Evolutionary conservation across 2,329 filamentous ascomycete species (phyloP).

Genomic region (Dactylellina parvicollis): DNA sequence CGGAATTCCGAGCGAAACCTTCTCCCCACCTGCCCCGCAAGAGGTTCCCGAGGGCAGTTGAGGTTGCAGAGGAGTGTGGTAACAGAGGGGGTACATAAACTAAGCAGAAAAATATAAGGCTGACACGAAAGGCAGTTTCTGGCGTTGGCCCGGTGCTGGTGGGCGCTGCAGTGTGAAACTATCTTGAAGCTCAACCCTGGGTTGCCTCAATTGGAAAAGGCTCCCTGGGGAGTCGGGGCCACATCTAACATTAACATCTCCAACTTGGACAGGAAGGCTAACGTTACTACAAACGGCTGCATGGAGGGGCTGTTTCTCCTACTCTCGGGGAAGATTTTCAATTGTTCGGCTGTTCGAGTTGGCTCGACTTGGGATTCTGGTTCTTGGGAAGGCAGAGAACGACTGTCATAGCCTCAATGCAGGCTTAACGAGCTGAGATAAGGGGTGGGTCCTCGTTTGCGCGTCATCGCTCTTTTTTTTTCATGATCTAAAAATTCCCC

Average conservation of each 20-base stretch:
- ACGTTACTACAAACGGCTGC: conserved; percentile 1
- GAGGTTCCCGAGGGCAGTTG: not conserved
- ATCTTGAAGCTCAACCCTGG: conserved; percentile 48
- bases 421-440: conserved; percentile 5
- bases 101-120: conserved; percentile 31
- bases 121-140: conserved; percentile 50
- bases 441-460: conserved; percentile 14
- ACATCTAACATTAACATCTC: not conserved
- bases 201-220: conserved; percentile 25
- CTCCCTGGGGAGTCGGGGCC: conserved; percentile 11
- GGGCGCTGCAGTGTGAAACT: conserved; percentile 27
- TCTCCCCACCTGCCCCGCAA: conserved; percentile 15
- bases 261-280: not conserved
- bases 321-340: conserved; percentile 13
- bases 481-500: conserved; percentile 32
- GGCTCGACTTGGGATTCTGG: not conserved
- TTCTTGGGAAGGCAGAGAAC: not conserved
- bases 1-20: not conserved
- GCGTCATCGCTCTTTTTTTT: conserved; percentile 37
- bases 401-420: conserved; percentile 18
- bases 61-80: conserved; percentile 47
- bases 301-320: not conserved
- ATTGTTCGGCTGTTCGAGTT: conserved; percentile 11
- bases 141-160: not conserved
- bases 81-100: not conserved